phyloP scores from a whole-genome alignment of 129 eudicot species.

The Scalesia atractyloides region DNA sequence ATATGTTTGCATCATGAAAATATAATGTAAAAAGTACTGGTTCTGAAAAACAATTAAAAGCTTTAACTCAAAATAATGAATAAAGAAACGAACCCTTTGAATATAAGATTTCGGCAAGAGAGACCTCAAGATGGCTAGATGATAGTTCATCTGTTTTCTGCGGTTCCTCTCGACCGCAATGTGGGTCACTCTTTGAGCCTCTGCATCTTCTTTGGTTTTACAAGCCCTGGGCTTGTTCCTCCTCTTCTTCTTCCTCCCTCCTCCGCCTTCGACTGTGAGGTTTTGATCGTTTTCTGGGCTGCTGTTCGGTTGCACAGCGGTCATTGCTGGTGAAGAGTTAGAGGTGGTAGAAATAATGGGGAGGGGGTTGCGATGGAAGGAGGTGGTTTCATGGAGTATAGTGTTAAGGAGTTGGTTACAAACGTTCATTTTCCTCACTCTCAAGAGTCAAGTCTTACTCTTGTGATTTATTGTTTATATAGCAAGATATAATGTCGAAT shows the following conservation, averaged over 20 bases:
- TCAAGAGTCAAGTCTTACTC: constrained; percentile 25
- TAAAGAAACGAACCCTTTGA: constrained; percentile 55
- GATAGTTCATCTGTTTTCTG: constrained; percentile 89
- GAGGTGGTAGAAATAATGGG: constrained; percentile 21
- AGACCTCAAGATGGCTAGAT: constrained; percentile 79
- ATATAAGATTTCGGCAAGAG: constrained; percentile 96
- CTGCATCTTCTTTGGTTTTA: constrained; percentile 91
- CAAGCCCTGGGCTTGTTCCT: constrained; percentile 68
- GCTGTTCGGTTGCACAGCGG: constrained; percentile 25
- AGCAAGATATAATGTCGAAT: background rate
- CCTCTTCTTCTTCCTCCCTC: constrained; percentile 52
- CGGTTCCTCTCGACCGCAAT: constrained; percentile 90
- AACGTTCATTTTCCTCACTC: constrained; percentile 40
- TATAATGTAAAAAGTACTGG: background rate
- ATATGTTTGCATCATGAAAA: no score
- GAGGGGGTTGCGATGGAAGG: constrained; percentile 39
- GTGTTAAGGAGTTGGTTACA: constrained; percentile 68
- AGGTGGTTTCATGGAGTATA: constrained; percentile 65
- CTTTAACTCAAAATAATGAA: background rate
- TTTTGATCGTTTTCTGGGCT: constrained; percentile 25
- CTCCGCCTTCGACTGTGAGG: constrained; percentile 31
- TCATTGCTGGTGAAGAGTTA: constrained; percentile 25
- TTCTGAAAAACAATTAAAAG: background rate
- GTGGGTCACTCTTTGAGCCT: constrained; percentile 92
- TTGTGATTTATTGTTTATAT: constrained; percentile 7